Conservation (phyloP, 345 rosid genomes). For the Eucalyptus melliodora region DNA sequence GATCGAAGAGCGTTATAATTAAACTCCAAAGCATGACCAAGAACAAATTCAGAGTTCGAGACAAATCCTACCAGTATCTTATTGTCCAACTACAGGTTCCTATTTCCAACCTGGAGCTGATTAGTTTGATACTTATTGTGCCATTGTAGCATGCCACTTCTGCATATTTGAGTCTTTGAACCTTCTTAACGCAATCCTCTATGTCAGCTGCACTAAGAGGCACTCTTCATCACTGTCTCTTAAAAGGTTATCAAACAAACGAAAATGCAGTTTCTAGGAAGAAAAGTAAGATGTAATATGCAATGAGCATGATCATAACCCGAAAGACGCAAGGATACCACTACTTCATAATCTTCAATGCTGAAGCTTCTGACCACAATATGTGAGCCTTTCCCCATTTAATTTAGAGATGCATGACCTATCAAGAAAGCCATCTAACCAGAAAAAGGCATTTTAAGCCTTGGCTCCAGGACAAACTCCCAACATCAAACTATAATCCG, state of each 20-base stretch:
- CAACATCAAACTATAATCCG: background rate
- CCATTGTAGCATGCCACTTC: conserved; percentile 85
- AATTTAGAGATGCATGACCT: background rate
- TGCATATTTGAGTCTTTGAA: conserved; percentile 49
- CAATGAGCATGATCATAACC: background rate
- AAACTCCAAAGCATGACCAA: conserved; percentile 35
- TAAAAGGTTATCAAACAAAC: background rate
- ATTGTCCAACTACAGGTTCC: conserved; percentile 89
- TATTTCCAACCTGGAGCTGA: conserved; percentile 83
- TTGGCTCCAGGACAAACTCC: background rate
- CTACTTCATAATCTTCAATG: background rate
- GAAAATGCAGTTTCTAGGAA: background rate
- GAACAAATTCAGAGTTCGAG: conserved; percentile 40
- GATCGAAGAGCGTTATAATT: conserved; percentile 40
- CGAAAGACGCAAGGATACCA: background rate
- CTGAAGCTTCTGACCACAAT: background rate
- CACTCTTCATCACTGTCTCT: background rate
- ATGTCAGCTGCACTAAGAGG: conserved; percentile 55
- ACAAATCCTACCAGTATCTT: conserved; percentile 34
- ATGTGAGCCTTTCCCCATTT: background rate
- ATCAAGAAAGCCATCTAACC: background rate
- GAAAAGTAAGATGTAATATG: background rate
- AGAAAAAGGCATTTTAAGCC: background rate
- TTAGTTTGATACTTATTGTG: conserved; percentile 43
- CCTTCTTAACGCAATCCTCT: conserved; percentile 51